phyloP scores from a whole-genome alignment of 108 stramenopile species.

The Chaetoceros muelleri region DNA sequence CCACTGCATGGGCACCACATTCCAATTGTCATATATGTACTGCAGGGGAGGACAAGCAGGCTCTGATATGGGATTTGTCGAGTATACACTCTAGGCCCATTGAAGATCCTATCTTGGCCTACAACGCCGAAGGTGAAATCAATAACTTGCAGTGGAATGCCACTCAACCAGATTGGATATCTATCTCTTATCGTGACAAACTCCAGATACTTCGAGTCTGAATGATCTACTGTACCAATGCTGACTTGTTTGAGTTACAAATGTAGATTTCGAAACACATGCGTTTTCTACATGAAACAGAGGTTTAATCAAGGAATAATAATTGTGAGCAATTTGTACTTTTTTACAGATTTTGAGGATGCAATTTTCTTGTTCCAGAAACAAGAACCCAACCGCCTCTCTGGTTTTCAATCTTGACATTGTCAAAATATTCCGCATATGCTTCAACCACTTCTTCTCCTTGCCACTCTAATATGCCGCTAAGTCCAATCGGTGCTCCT shows the following conservation, averaged over 20 bases:
- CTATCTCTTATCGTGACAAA: conserved; percentile 86
- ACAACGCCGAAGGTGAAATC: conserved; percentile 93
- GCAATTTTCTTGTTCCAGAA: conserved; percentile 58
- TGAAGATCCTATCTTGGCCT: conserved; percentile 96
- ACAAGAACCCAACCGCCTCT: conserved; percentile 52
- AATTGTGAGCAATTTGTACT: no score
- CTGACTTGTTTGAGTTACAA: no score
- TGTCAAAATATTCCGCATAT: conserved; percentile 44
- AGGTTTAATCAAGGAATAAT: no score
- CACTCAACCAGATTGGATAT: conserved; percentile 94
- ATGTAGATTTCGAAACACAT: no score
- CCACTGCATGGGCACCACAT: conserved; percentile 97
- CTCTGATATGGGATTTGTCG: conserved; percentile 96
- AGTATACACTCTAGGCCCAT: conserved; percentile 68
- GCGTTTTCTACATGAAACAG: no score
- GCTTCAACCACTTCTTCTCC: conserved; percentile 41
- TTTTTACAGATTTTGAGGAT: no score
- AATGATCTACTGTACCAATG: no score
- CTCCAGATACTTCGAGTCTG: conserved; percentile 85
- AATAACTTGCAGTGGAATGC: conserved; percentile 95
- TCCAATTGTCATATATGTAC: conserved; percentile 95
- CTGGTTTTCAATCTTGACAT: conserved; percentile 40
- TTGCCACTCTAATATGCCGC: conserved; percentile 53
- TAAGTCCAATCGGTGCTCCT: conserved; percentile 53
- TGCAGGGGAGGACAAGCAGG: conserved; percentile 90